Evolutionary conservation across 139 green algal genomes (phyloP).

Genomic region (Dunaliella primolecta): DNA sequence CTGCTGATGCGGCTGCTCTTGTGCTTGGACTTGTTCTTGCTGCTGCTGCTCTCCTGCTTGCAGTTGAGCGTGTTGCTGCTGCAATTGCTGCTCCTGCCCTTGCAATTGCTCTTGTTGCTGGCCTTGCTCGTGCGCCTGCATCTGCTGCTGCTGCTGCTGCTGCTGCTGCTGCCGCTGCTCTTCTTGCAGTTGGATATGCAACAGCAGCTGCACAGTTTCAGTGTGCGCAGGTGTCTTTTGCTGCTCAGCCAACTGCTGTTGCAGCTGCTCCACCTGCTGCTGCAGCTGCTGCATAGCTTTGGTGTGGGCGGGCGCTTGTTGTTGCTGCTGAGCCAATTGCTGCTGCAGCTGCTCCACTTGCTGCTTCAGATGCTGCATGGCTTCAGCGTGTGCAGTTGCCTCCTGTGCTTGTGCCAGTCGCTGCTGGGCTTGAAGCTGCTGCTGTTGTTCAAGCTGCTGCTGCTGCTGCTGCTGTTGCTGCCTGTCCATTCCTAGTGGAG

Average conservation of each 20-base stretch:
- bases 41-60: not conserved
- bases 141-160: not conserved
- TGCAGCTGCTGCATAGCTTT: not conserved
- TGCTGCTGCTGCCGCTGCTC: not conserved
- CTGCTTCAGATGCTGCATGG: too few species aligned
- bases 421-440: not conserved
- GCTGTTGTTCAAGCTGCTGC: not conserved
- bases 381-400: not conserved
- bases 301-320: not conserved
- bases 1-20: not conserved
- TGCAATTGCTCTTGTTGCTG: not conserved
- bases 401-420: not conserved
- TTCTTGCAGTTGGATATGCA: not conserved
- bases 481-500: too few species aligned
- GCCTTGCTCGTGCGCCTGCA: not conserved
- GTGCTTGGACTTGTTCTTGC: not conserved
- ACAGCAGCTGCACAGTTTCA: not conserved
- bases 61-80: not conserved
- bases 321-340: not conserved
- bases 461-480: not conserved
- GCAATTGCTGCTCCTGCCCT: not conserved
- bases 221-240: not conserved
- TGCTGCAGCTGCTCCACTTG: not conserved
- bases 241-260: not conserved
- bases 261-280: not conserved